Base-by-base conservation (phyloP, 345 rosid genomes). In the Luvunga scandens region DNA sequence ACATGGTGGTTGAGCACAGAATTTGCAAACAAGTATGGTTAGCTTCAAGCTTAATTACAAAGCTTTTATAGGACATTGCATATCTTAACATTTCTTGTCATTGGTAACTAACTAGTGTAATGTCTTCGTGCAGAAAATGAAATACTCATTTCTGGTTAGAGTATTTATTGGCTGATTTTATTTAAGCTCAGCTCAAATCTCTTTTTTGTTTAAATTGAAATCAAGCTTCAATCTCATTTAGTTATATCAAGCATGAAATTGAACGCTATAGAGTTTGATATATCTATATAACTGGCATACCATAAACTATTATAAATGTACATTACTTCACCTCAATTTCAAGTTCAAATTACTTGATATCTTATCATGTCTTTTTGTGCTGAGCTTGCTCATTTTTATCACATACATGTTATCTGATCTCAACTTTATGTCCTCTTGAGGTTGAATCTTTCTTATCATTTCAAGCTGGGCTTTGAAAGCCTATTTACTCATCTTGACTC, bases 1-100 rank as follows among this genome's bases (percentile, higher is more conserved):
- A 18, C 28, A 36, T 4, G 34, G 55, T 48, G 27, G 14, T 55
- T 53, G 68, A 2, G 36, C 30, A 18, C 9, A 50, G 42, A 72
- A 50, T 30, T 76, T 66, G 62, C 59, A 16, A 76, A 39, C 77
- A 19, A 21, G 25, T 75, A 50, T 50, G 61, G 50, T 48, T 75
- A 16, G 63, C 70, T 53, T 53, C 7, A 18, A 53, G 57, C 22
- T 63, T 24, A 45, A 33, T 21, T 53, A 53, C n/a, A 33, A 7
- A 1, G 25, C 36, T 60, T 73, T 24, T 60, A 34, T 45, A 18
- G 55, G 30, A 73, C 56, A 9, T 21, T 22, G 48, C n/a, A 38
- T 59, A 24, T 38, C 33, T 73, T 28, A 48, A 45, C 6, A 62
- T 42, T 27, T 62, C 60, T 48, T 7, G 30, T 65, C 33, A 31